phyloP scores from a whole-genome alignment of 192 early-diverging fungal genomes.

The Cetraspora pellucida region DNA sequence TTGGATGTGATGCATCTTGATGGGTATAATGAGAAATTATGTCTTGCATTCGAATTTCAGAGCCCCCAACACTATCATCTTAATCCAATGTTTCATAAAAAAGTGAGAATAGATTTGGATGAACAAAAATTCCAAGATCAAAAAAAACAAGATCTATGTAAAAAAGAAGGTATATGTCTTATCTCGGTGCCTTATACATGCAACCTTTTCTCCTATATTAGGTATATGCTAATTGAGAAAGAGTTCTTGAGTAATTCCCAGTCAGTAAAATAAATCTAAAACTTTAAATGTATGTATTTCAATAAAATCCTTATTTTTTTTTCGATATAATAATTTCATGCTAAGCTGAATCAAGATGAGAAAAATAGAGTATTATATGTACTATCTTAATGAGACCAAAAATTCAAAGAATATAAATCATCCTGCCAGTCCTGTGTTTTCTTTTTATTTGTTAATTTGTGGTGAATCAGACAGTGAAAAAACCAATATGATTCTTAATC shows the following conservation, averaged over 20 bases:
- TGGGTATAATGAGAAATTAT: conserved; percentile 2
- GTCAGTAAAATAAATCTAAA: conserved; percentile 5
- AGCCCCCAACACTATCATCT: conserved; percentile 7
- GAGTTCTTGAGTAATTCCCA: no score
- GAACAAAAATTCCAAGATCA: no score
- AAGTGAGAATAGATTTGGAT: no score
- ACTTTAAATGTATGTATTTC: conserved; percentile 25
- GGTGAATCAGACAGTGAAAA: conserved; percentile 4
- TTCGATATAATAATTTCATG: conserved; percentile 28
- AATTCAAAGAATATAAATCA: conserved; percentile 8
- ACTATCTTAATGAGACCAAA: conserved; percentile 21
- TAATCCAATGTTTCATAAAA: no score
- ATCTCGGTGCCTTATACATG: no score
- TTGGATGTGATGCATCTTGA: no score
- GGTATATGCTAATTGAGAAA: no score
- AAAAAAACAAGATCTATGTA: no score
- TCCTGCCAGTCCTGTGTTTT: background rate
- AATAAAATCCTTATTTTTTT: conserved; percentile 29
- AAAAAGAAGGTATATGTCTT: no score
- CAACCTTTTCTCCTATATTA: no score
- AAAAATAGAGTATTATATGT: conserved; percentile 18
- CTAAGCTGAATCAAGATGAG: background rate
- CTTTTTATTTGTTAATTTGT: conserved; percentile 17
- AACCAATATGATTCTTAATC: conserved; percentile 18
- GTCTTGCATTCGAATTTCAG: background rate